Evolutionary conservation across 345 rosid genomes (phyloP).

Genomic region (Aurinia saxatilis): DNA sequence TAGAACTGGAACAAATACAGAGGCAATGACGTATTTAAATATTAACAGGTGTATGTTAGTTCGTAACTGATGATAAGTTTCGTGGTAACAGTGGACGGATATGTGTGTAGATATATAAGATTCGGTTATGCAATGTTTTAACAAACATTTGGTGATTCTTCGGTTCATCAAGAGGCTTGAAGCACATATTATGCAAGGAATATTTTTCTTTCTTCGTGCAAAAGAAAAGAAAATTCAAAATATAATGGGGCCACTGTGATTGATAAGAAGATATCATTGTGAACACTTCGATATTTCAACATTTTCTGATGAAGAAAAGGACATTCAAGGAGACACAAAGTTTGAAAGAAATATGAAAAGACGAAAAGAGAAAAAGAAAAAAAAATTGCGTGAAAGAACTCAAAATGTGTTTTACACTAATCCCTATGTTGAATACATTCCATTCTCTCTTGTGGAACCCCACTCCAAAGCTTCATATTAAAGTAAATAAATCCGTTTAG

Average conservation of each 20-base stretch:
- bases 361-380: background rate
- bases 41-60: too few relatives aligned
- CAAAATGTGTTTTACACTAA: constrained; percentile 24
- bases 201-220: constrained; percentile 10
- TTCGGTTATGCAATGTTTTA: too few relatives aligned
- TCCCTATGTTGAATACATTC: constrained; percentile 26
- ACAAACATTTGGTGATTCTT: too few relatives aligned
- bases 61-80: too few relatives aligned
- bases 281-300: constrained; percentile 19
- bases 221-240: constrained; percentile 5
- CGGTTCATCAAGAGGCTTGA: background rate
- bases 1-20: too few relatives aligned
- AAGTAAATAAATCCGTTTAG: background rate
- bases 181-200: background rate
- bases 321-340: constrained; percentile 32
- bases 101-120: too few relatives aligned
- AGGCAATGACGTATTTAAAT: too few relatives aligned
- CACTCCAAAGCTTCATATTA: constrained; percentile 7
- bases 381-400: constrained; percentile 10
- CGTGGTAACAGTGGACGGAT: too few relatives aligned
- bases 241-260: constrained; percentile 4
- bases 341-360: constrained; percentile 12
- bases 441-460: constrained; percentile 12
- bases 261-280: background rate
- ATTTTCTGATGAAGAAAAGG: constrained; percentile 17